Evolutionary conservation across 441 rosid species (phyloP).

Genomic region (Pelargonium australe): DNA sequence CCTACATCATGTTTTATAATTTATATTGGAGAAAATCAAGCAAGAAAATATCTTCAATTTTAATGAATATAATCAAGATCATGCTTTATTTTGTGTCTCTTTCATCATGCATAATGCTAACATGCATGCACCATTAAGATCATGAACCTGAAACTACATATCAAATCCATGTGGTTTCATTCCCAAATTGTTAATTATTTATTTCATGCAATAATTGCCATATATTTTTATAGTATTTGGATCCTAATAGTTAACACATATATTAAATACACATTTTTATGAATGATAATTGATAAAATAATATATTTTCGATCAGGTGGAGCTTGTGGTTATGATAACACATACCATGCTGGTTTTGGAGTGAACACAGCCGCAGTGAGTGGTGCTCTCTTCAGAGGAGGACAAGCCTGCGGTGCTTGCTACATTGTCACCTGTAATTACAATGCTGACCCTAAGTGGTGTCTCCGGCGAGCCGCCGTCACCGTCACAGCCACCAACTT

Average conservation of each 20-base stretch:
- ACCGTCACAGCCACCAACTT: conserved; percentile 71
- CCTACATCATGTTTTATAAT: too few relatives aligned
- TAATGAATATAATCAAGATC: too few relatives aligned
- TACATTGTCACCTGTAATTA: conserved; percentile 56
- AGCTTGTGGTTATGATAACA: conserved; percentile 82
- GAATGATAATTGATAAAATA: neutral
- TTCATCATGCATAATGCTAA: too few relatives aligned
- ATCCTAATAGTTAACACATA: too few relatives aligned
- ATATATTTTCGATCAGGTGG: conserved; percentile 49
- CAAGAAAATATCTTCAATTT: too few relatives aligned
- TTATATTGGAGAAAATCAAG: too few relatives aligned
- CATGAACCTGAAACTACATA: too few relatives aligned
- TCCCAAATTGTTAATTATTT: too few relatives aligned
- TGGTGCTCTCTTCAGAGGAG: conserved; percentile 47
- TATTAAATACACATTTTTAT: neutral
- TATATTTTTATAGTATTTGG: neutral
- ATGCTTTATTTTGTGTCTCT: too few relatives aligned
- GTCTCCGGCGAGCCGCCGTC: conserved; percentile 46
- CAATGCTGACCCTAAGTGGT: conserved; percentile 66
- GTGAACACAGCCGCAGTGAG: conserved; percentile 70
- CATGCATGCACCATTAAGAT: too few relatives aligned
- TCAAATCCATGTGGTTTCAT: too few relatives aligned
- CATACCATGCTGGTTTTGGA: conserved; percentile 72
- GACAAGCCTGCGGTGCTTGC: conserved; percentile 74
- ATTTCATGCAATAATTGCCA: neutral